Conservation (phyloP, 768 basidiomycete genomes). For the Lactarius sp. region DNA sequence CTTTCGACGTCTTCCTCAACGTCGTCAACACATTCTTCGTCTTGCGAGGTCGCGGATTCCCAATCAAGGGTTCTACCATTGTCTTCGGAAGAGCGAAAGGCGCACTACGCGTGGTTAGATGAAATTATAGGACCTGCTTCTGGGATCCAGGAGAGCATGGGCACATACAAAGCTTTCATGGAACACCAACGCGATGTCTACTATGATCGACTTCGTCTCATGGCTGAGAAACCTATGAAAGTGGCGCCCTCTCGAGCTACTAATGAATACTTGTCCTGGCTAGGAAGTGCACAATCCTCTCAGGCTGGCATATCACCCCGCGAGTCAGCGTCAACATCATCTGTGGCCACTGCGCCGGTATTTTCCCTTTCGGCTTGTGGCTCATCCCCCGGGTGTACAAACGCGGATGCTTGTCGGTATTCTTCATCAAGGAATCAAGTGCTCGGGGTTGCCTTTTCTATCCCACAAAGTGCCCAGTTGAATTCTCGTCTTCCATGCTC, state of each 20-base stretch:
- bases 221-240: slow-evolving; percentile 10
- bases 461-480: neutral
- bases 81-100: slow-evolving; percentile 40
- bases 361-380: neutral
- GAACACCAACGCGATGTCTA: slow-evolving; percentile 43
- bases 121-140: slow-evolving; percentile 42
- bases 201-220: slow-evolving; percentile 38
- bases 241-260: neutral
- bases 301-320: neutral
- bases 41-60: slow-evolving; percentile 15
- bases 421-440: neutral
- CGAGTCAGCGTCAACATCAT: neutral
- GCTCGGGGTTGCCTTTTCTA: neutral
- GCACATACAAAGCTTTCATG: slow-evolving; percentile 51
- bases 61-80: slow-evolving; percentile 8
- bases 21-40: slow-evolving; percentile 10
- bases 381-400: neutral
- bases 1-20: slow-evolving; percentile 15
- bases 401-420: neutral
- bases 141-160: slow-evolving; percentile 47
- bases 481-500: neutral
- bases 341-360: neutral
- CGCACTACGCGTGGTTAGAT: slow-evolving; percentile 48
- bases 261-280: slow-evolving; percentile 3
- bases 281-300: neutral